Conservation (phyloP, 2,329 filamentous ascomycete species). For the Hymenoscyphus albidus region DNA sequence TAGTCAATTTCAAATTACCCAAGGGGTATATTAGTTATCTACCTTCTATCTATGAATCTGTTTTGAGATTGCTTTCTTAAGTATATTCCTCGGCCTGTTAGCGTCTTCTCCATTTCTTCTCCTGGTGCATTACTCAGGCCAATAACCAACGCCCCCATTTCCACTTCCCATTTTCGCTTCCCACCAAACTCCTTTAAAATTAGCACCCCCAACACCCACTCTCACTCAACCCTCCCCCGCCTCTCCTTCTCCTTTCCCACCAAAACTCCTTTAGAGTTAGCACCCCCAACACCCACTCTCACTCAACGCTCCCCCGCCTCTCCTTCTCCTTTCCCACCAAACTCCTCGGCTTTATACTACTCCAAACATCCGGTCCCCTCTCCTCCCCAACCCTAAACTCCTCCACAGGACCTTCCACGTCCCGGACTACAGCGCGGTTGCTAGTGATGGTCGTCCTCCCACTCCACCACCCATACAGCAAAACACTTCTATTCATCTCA, state of each 20-base stretch:
- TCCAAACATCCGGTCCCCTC: slow-evolving; percentile 58
- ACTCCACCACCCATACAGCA: slow-evolving; percentile 62
- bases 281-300: background rate
- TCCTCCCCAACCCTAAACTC: slow-evolving; percentile 47
- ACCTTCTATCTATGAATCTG: no score
- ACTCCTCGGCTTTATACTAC: slow-evolving; percentile 61
- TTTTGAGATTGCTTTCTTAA: no score
- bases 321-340: slow-evolving; percentile 63
- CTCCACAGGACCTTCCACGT: slow-evolving; percentile 57
- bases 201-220: background rate
- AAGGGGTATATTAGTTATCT: no score
- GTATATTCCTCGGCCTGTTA: no score
- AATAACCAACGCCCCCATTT: background rate
- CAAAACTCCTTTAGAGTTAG: background rate
- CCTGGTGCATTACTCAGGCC: no score
- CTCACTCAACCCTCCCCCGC: slow-evolving; percentile 11
- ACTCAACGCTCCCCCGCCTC: slow-evolving; percentile 14
- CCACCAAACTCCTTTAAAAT: background rate
- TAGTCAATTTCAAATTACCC: no score
- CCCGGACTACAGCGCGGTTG: slow-evolving; percentile 60
- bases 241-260: slow-evolving; percentile 45
- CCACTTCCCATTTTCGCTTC: background rate
- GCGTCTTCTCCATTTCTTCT: no score
- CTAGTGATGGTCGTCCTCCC: slow-evolving; percentile 60
- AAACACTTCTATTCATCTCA: slow-evolving; percentile 62